Base-by-base conservation (phyloP, 257 asterid genomes). In the Nyctanthes arbortristis region DNA sequence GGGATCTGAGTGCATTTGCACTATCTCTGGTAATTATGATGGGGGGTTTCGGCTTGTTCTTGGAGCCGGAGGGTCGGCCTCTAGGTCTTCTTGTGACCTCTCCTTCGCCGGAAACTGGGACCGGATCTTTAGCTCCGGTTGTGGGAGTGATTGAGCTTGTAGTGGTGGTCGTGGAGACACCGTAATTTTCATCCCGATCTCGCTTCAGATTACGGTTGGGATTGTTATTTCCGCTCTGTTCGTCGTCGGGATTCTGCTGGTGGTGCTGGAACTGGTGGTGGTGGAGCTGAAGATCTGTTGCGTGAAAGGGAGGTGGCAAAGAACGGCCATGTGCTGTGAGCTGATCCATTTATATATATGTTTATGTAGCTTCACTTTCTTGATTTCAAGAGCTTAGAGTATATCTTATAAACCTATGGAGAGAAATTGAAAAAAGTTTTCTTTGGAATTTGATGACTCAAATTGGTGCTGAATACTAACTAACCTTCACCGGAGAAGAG, bases 1-100 rank as follows among this genome's bases (percentile, higher is more conserved):
- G 97, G 62, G 98, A 93, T 66, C 91, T 73, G 68, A 91, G 90
- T 0, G 98, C 97, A 43, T 93, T 91, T 4, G 98, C 91, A 61
- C 96, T 91, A 75, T 93, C 99, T 0, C 99, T 88, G 0, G 97
- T 93, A 81, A 93, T 87, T 37, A 93, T 90, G 67, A 93, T 91
- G 0, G 99, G 99, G 0, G 99, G 97, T 54, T 89, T 93, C 0
- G 97, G 96, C 66, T 88, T 93, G 82, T 87, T 90, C 61, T 93
- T 91, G 0, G 99, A 91, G 6, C 97, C 97, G 0, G 98, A 73
- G 0, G 97, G 97, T 1, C 99, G 61, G 1, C 99, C 96, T 13
- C 97, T 84, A 0, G 99, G 96, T 6, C 92, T 70, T 20, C 96
- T 84, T 4, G 79, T 76, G 4, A 12, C 87, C 56, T 80, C 88